Percentiles rank a stretch among this genome's conserved stretches.
phyloP scores from a whole-genome alignment of 768 basidiomycete genomes.

The Lenzites betulinus region DNA sequence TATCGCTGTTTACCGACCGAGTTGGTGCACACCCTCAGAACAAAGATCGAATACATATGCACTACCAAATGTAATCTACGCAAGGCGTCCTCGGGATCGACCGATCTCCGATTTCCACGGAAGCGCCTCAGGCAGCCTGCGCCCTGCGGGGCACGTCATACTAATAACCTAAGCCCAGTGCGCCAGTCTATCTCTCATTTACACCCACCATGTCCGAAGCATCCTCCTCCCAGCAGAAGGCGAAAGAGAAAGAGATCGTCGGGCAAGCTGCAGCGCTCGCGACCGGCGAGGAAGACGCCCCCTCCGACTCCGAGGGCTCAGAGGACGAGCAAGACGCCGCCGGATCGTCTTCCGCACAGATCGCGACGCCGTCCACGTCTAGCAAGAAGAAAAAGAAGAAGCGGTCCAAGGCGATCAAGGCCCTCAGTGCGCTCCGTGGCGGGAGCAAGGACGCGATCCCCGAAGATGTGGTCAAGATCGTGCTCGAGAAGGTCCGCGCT shows the following conservation, averaged over 20 bases:
- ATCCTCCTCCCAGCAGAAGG: conserved; percentile 42
- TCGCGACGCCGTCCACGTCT: conserved; percentile 37
- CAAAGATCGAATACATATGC: too few species aligned
- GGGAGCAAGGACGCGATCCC: conserved; percentile 50
- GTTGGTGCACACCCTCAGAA: too few species aligned
- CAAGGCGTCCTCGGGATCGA: too few species aligned
- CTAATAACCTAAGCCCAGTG: too few species aligned
- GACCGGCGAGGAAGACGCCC: conserved; percentile 21
- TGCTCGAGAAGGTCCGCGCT: conserved; percentile 65
- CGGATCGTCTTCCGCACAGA: conserved; percentile 22
- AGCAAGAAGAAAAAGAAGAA: conserved; percentile 91
- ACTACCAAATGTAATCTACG: too few species aligned
- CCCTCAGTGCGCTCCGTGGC: conserved; percentile 49
- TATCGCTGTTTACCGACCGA: too few species aligned
- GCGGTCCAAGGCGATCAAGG: conserved; percentile 67
- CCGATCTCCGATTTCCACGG: conserved; percentile 3
- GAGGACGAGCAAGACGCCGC: conserved; percentile 36
- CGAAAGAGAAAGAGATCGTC: conserved; percentile 43
- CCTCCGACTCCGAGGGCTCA: conserved; percentile 23
- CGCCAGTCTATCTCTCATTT: too few species aligned
- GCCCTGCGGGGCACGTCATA: not conserved
- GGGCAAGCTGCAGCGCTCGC: conserved; percentile 24
- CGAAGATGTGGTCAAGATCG: conserved; percentile 63
- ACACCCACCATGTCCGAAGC: conserved; percentile 20
- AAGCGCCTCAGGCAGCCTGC: conserved; percentile 1